Percentiles rank a stretch among this genome's conserved stretches.
These are phyloP conservation scores for Thalassiosira ordinaria DNA, from an alignment of 352 stramenopile genomes.

Conservation along the genomic window DNA sequence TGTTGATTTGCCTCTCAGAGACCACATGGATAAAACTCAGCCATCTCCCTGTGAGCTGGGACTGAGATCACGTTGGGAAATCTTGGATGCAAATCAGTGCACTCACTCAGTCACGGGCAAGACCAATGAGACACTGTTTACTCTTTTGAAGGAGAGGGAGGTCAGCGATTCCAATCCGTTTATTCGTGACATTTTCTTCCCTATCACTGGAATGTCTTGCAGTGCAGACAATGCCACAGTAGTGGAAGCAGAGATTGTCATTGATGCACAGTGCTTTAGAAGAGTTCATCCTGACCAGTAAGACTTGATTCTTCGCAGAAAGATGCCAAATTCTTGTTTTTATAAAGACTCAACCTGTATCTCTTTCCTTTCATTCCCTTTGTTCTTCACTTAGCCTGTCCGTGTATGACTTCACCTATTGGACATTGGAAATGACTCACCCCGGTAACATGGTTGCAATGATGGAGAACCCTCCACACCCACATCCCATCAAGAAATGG, in stretches of 20 bases:
- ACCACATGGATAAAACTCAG: conserved; percentile 32
- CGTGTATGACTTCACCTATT: conserved; percentile 74
- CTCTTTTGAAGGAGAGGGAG: conserved; percentile 28
- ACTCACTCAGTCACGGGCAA: conserved; percentile 37
- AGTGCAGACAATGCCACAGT: conserved; percentile 17
- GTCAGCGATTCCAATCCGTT: conserved; percentile 57
- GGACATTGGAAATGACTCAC: conserved; percentile 60
- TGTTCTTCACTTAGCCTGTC: conserved; percentile 24
- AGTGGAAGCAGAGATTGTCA: conserved; percentile 50
- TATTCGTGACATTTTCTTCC: conserved; percentile 62
- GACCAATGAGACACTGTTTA: conserved; percentile 52
- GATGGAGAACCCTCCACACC: conserved; percentile 41
- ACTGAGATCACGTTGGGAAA: conserved; percentile 61
- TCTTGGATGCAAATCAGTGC: conserved; percentile 45
- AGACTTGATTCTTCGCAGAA: neutral
- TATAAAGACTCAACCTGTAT: too few species aligned
- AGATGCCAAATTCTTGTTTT: too few species aligned
- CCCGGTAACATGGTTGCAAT: conserved; percentile 63
- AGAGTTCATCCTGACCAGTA: conserved; percentile 66
- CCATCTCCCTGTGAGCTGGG: conserved; percentile 50
- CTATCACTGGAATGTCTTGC: conserved; percentile 41
- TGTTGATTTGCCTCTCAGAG: conserved; percentile 54
- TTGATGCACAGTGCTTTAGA: conserved; percentile 54
- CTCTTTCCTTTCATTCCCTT: neutral
- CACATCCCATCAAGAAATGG: conserved; percentile 69